phyloP scores from a whole-genome alignment of 2,329 filamentous ascomycete species.

The Metarhizium rileyi region DNA sequence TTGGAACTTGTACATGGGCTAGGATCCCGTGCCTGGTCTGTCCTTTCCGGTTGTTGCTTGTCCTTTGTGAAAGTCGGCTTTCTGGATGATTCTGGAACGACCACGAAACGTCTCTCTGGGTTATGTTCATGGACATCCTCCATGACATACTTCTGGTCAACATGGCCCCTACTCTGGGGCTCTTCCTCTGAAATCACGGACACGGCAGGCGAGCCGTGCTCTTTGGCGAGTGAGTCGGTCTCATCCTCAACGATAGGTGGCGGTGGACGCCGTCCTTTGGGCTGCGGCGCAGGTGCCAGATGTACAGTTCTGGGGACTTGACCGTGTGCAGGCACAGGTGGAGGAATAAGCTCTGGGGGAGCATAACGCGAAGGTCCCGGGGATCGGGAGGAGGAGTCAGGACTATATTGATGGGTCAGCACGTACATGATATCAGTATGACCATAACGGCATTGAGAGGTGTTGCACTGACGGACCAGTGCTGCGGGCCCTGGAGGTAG shows the following conservation, averaged over 20 bases:
- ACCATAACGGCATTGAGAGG: background rate
- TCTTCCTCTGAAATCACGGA: constrained; percentile 37
- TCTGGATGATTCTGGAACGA: constrained; percentile 32
- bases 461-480: constrained; percentile 16
- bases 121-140: constrained; percentile 51
- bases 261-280: constrained; percentile 39
- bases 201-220: constrained; percentile 34
- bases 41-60: background rate
- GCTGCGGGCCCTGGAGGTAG: constrained; percentile 32
- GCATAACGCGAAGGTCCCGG: constrained; percentile 7
- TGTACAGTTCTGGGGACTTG: constrained; percentile 7
- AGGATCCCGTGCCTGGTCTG: background rate
- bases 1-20: background rate
- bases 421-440: background rate
- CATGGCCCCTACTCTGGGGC: constrained; percentile 48
- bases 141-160: constrained; percentile 61
- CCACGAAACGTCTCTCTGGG: constrained; percentile 56
- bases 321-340: constrained; percentile 8
- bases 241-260: constrained; percentile 63
- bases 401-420: background rate
- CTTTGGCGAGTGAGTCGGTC: constrained; percentile 48
- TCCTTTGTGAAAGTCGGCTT: background rate
- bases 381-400: constrained; percentile 10
- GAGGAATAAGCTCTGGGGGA: constrained; percentile 11
- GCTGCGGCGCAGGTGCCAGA: constrained; percentile 6